These are phyloP conservation scores for Canariomyces notabilis DNA, from an alignment of 2,329 filamentous ascomycete species.

Conservation along the genomic window DNA sequence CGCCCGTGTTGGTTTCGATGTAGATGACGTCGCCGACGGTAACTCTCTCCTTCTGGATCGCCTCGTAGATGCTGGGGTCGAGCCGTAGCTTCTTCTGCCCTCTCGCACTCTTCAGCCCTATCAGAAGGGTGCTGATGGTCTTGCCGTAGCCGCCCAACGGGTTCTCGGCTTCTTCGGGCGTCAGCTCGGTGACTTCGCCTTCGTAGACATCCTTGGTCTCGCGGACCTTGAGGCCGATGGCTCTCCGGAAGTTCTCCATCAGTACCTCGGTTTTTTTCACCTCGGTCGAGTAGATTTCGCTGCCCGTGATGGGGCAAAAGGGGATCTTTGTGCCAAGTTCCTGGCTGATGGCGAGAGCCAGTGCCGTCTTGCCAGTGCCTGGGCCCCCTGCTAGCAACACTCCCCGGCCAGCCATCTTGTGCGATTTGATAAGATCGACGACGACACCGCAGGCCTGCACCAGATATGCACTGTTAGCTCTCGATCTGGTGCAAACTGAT, in stretches of 20 bases:
- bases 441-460: slow-evolving; percentile 84
- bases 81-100: slow-evolving; percentile 96
- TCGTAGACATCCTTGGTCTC: slow-evolving; percentile 99
- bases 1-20: slow-evolving; percentile 97
- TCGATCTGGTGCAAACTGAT: not conserved
- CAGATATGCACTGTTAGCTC: slow-evolving; percentile 1
- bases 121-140: slow-evolving; percentile 92
- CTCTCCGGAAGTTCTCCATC: slow-evolving; percentile 98
- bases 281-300: slow-evolving; percentile 95
- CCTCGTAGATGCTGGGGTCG: slow-evolving; percentile 98
- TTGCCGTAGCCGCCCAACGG: slow-evolving; percentile 94
- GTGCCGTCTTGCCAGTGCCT: slow-evolving; percentile 93
- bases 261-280: slow-evolving; percentile 99
- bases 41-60: slow-evolving; percentile 96
- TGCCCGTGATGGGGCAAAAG: slow-evolving; percentile 96
- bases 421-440: slow-evolving; percentile 89
- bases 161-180: slow-evolving; percentile 96
- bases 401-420: slow-evolving; percentile 95
- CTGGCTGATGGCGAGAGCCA: slow-evolving; percentile 92
- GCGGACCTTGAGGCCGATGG: slow-evolving; percentile 92
- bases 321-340: slow-evolving; percentile 97
- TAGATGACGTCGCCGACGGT: slow-evolving; percentile 97
- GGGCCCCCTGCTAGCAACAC: slow-evolving; percentile 91
- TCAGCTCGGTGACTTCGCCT: slow-evolving; percentile 95
- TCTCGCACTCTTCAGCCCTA: slow-evolving; percentile 90